Conservation (phyloP, 495 filamentous ascomycete genomes). For the Penicillium tannophilum region DNA sequence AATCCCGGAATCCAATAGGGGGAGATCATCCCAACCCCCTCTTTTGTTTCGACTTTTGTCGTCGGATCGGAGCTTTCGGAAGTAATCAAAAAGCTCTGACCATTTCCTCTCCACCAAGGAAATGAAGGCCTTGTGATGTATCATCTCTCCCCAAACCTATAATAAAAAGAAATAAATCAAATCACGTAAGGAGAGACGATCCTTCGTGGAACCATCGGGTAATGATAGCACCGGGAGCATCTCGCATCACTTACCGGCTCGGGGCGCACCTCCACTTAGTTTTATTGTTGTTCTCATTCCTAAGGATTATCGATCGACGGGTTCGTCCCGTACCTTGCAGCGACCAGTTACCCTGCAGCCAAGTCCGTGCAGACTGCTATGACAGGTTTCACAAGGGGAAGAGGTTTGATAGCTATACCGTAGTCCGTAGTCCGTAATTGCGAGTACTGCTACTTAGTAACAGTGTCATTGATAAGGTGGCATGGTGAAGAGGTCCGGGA, state of each 20-base stretch:
- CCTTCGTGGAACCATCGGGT: neutral
- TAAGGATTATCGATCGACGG: slow-evolving; percentile 25
- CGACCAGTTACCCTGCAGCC: slow-evolving; percentile 30
- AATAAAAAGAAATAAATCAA: neutral
- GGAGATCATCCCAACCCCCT: neutral
- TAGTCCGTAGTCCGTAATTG: too few relatives aligned
- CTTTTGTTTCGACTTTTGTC: neutral
- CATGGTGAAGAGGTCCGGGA: neutral
- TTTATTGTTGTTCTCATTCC: neutral
- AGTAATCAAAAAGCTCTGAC: slow-evolving; percentile 4
- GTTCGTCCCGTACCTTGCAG: slow-evolving; percentile 38
- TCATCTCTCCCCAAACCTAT: neutral
- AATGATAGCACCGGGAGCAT: neutral
- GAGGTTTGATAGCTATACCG: neutral
- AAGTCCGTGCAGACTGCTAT: slow-evolving; percentile 26
- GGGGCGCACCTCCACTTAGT: slow-evolving; percentile 9
- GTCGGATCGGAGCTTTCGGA: slow-evolving; percentile 10
- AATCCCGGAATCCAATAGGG: neutral
- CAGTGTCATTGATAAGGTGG: too few relatives aligned
- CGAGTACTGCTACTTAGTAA: too few relatives aligned
- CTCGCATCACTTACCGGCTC: neutral
- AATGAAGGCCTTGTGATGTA: neutral
- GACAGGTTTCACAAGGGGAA: slow-evolving; percentile 17
- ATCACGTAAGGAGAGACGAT: neutral
- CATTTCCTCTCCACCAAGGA: neutral